A percentile compares a stretch with the other conserved stretches of the same genome.
phyloP scores from a whole-genome alignment of 345 rosid species.

The Punica granatum region DNA sequence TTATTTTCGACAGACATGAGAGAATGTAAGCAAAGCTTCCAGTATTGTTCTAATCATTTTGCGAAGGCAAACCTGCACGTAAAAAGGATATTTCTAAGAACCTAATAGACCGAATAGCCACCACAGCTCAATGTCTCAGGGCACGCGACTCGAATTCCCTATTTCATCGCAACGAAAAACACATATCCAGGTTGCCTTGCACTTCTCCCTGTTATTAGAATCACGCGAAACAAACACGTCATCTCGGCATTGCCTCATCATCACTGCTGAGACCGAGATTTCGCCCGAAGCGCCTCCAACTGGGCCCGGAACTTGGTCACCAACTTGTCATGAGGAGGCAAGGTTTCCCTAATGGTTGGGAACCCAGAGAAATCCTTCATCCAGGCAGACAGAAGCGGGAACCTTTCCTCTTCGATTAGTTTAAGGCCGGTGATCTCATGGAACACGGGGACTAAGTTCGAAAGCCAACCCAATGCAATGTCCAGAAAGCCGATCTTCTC shows the following conservation, averaged over 20 bases:
- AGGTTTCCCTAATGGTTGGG: conserved; percentile 2
- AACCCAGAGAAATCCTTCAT: conserved; percentile 6
- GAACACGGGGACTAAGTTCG: conserved; percentile 2
- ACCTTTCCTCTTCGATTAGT: conserved; percentile 3
- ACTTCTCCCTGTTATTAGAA: too few species aligned
- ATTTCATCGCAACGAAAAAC: too few species aligned
- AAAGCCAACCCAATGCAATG: conserved; percentile 15
- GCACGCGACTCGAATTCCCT: too few species aligned
- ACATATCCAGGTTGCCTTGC: too few species aligned
- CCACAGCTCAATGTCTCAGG: too few species aligned
- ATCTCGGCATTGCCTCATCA: background rate
- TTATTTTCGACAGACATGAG: too few species aligned
- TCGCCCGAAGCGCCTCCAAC: background rate
- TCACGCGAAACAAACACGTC: background rate
- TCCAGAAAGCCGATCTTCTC: conserved; percentile 6
- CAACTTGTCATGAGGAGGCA: conserved; percentile 13
- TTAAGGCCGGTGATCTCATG: conserved; percentile 5
- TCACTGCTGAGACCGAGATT: background rate
- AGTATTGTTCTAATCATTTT: too few species aligned
- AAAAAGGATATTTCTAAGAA: too few species aligned
- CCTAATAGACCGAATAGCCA: too few species aligned
- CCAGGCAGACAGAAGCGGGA: conserved; percentile 5
- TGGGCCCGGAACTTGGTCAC: conserved; percentile 6
- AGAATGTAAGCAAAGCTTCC: too few species aligned
- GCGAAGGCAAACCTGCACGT: too few species aligned